Percentiles rank a stretch among this genome's conserved stretches.
phyloP scores from a whole-genome alignment of 75 land plant genomes.

The Pinus tabuliformis region DNA sequence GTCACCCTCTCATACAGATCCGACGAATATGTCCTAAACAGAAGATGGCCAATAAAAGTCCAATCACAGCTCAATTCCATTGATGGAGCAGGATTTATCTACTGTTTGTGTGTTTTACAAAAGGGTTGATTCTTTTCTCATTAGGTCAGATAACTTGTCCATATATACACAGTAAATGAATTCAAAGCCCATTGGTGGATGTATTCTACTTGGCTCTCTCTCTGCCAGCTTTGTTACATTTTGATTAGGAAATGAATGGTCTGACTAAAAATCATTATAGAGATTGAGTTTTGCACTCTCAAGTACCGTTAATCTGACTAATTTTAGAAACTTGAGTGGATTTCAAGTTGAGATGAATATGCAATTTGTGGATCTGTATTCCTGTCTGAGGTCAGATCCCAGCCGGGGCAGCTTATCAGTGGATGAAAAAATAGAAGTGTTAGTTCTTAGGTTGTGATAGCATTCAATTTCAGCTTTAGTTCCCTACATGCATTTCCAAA shows the following conservation, averaged over 20 bases:
- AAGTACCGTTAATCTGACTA: no score
- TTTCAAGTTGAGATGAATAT: neutral
- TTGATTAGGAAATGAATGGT: neutral
- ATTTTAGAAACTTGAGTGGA: no score
- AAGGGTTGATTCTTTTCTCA: neutral
- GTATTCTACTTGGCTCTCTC: neutral
- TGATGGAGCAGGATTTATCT: neutral
- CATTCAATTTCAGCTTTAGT: neutral
- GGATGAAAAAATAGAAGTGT: neutral
- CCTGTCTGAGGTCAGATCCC: neutral
- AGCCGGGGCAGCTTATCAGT: neutral
- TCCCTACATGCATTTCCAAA: neutral
- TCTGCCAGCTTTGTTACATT: neutral
- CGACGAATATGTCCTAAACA: no score
- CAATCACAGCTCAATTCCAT: neutral
- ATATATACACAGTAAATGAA: neutral
- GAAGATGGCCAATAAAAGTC: no score
- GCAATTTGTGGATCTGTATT: neutral
- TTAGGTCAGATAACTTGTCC: neutral
- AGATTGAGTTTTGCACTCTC: neutral
- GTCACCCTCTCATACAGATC: no score
- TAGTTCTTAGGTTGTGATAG: neutral
- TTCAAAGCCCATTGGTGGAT: neutral
- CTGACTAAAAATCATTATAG: neutral
- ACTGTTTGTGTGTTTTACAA: neutral